Percentiles rank a stretch among this genome's conserved stretches.
Evolutionary conservation across 106 monocot genomes (phyloP).

Genomic region (Cymbidium sinense): DNA sequence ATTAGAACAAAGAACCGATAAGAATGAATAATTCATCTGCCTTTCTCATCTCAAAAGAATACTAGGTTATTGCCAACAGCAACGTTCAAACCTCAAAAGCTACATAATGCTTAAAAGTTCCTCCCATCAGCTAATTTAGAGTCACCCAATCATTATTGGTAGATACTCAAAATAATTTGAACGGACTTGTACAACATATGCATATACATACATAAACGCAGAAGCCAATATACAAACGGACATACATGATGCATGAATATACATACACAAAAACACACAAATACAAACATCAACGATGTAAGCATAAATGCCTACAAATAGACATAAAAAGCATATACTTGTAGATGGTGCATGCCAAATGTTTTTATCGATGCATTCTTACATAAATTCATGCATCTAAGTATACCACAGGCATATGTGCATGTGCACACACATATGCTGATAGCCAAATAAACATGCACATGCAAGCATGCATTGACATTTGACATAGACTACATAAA

Average conservation of each 20-base stretch:
- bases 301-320: background rate
- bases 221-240: background rate
- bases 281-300: background rate
- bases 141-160: background rate
- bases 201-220: background rate
- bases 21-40: background rate
- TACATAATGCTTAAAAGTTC: background rate
- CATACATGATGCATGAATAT: background rate
- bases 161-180: background rate
- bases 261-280: background rate
- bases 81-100: background rate
- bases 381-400: too few relatives aligned
- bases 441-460: too few relatives aligned
- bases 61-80: background rate
- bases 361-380: too few relatives aligned
- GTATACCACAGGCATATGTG: too few relatives aligned
- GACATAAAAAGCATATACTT: background rate
- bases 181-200: background rate
- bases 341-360: background rate
- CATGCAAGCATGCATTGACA: too few relatives aligned
- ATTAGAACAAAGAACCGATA: background rate
- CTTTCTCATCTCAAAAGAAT: background rate
- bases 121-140: background rate
- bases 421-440: too few relatives aligned
- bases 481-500: too few relatives aligned